Percentiles rank a stretch among this genome's conserved stretches.
phyloP scores from a whole-genome alignment of 2,329 filamentous ascomycete species.

The Arthroderma uncinatum region DNA sequence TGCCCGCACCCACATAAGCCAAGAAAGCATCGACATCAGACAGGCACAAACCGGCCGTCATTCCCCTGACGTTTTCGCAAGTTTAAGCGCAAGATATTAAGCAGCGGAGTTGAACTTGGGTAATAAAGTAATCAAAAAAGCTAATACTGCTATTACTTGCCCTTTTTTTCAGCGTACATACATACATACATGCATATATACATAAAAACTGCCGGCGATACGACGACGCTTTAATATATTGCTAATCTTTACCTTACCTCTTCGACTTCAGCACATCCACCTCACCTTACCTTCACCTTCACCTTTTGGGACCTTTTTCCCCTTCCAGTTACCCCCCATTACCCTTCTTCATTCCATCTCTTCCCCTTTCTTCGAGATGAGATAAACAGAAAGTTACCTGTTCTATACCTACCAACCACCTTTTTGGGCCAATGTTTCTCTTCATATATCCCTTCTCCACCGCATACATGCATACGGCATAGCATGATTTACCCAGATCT shows the following conservation, averaged over 20 bases:
- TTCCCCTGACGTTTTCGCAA: constrained; percentile 42
- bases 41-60: constrained; percentile 38
- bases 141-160: neutral
- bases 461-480: too few species aligned
- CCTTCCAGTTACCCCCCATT: too few species aligned
- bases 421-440: neutral
- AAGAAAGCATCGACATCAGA: constrained; percentile 40
- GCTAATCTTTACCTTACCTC: too few species aligned
- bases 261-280: too few species aligned
- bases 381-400: neutral
- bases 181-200: neutral
- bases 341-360: neutral
- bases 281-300: too few species aligned
- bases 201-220: neutral
- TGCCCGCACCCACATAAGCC: constrained; percentile 33
- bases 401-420: neutral
- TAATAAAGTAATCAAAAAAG: neutral
- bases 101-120: constrained; percentile 11
- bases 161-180: constrained; percentile 2
- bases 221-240: neutral
- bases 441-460: neutral
- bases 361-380: neutral
- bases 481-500: neutral
- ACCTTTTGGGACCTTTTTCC: too few species aligned
- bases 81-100: constrained; percentile 36